Evolutionary conservation across 495 filamentous ascomycete genomes (phyloP), one percentile per base, ranked within the genome.

Genomic region (Echria macrotheca): DNA sequence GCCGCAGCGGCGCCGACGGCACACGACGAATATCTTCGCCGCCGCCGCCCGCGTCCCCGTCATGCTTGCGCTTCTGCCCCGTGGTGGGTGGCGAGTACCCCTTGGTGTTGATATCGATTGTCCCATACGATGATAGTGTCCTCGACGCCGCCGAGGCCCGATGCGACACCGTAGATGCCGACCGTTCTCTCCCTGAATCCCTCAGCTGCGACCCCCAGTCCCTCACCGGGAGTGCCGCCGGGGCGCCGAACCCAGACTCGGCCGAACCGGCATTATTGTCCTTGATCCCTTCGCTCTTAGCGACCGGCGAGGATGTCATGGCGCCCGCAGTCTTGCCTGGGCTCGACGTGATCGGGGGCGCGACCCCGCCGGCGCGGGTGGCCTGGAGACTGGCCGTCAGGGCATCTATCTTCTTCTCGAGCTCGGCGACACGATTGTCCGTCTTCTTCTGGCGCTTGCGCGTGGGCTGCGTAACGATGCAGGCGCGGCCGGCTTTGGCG

Each of bases 401-500:
- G 9, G 83, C 86, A 69, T 96, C 89, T 41, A 98, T 91, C 71
- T 94, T 95, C 70, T 84, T 88, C 69, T 98, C 93, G 33, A 98
- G 72, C 68, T 96, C 91, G 11, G 89, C 84, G 6, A 98, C 90
- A 31, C 91, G 80, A 49, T 80, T 89, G 61, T 96, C 93, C 22
- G 86, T 89, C 72, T 96, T 96, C 72, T 93, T 95, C 71, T 91
- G 86, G 23, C 91, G 75, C 67, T 95, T 96, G 11, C 89, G 75
- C 10, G 80, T 88, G 1, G 91, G 90, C 21, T 79, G 78, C 6
- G 89, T 95, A 28, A 94, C 83, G 24, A 95, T 62, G 55, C 93
- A 98, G 47, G 73, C 69, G 12, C 91, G 75, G 21, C 79, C 77
- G 1, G 91, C 86, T 63, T 96, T 96, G 18, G 81, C 80, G 65